These are phyloP conservation scores for Leccinum disarticulatum DNA, from an alignment of 768 basidiomycete species.

Conservation along the genomic window DNA sequence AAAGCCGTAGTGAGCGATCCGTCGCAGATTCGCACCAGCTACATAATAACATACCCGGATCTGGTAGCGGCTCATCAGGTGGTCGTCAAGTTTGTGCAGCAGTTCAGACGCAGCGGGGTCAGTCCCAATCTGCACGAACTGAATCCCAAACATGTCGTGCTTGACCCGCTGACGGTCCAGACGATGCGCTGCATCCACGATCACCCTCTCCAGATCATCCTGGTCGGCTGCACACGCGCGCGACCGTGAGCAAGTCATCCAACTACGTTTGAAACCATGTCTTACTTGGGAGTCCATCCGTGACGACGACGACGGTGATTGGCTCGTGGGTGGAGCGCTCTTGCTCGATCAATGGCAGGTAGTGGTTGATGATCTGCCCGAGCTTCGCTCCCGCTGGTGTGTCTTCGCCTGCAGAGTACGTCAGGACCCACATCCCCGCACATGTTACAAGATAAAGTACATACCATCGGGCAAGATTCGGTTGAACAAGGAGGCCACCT, in stretches of 20 bases:
- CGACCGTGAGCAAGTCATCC: neutral
- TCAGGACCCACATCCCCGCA: neutral
- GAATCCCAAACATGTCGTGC: slow-evolving; percentile 42
- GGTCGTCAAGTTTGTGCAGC: slow-evolving; percentile 43
- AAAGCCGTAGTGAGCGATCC: neutral
- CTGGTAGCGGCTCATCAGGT: slow-evolving; percentile 31
- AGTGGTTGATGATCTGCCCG: slow-evolving; percentile 36
- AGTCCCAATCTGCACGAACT: slow-evolving; percentile 48
- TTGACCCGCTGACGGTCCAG: slow-evolving; percentile 38
- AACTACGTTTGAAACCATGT: neutral
- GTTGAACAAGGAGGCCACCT: slow-evolving; percentile 27
- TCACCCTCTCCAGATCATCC: slow-evolving; percentile 26
- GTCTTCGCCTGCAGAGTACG: slow-evolving; percentile 27
- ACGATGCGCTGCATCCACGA: slow-evolving; percentile 40
- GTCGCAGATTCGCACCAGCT: too few relatives aligned
- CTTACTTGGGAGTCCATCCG: slow-evolving; percentile 42
- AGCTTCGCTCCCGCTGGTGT: slow-evolving; percentile 41
- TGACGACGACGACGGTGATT: slow-evolving; percentile 38
- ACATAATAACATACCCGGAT: slow-evolving; percentile 25
- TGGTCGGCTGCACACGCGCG: slow-evolving; percentile 24
- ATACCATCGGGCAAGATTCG: slow-evolving; percentile 23
- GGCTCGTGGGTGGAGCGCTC: slow-evolving; percentile 33
- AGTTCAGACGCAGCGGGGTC: slow-evolving; percentile 38
- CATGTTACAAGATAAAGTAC: neutral
- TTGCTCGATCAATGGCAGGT: slow-evolving; percentile 34